A percentile compares a stretch with the other conserved stretches of the same genome.
Conservation (phyloP, 192 early-diverging fungal genomes). For the Coemansia sp. region DNA sequence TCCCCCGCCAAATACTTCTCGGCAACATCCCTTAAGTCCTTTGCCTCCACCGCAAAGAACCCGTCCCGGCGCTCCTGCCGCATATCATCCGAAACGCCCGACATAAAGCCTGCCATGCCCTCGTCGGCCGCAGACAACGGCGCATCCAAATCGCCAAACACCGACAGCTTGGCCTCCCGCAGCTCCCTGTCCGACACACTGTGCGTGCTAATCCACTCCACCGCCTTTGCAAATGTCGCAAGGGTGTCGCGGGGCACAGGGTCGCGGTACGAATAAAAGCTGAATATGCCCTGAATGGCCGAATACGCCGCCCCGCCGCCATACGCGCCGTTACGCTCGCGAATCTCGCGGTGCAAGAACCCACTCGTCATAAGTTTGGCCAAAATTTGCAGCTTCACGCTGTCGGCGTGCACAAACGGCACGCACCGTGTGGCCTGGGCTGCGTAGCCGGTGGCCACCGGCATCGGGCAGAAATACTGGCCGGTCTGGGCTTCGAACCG, state of each 20-base stretch:
- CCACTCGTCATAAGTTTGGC: constrained; percentile 81
- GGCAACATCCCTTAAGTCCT: constrained; percentile 72
- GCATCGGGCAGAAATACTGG: constrained; percentile 78
- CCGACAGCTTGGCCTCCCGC: constrained; percentile 87
- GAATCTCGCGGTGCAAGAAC: constrained; percentile 93
- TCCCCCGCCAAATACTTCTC: constrained; percentile 58
- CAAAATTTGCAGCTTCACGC: constrained; percentile 73
- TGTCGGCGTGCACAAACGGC: constrained; percentile 82
- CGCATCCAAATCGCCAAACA: constrained; percentile 82
- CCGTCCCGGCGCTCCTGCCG: constrained; percentile 79
- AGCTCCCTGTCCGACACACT: constrained; percentile 63
- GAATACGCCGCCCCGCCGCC: constrained; percentile 83
- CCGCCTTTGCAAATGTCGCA: constrained; percentile 62
- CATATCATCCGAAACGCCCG: constrained; percentile 82
- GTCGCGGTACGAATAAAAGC: constrained; percentile 93
- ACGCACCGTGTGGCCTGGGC: constrained; percentile 72
- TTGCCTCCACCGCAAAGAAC: constrained; percentile 66
- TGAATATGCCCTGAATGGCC: constrained; percentile 74
- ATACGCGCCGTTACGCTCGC: constrained; percentile 96
- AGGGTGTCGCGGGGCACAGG: constrained; percentile 75
- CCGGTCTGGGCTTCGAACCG: constrained; percentile 47
- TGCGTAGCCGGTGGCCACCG: constrained; percentile 84
- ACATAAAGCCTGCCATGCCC: constrained; percentile 76
- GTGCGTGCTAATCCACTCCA: constrained; percentile 65
- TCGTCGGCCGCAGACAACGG: constrained; percentile 83